Base-by-base conservation (phyloP, 208 protist genomes). In the Trypanosoma scelopori region DNA sequence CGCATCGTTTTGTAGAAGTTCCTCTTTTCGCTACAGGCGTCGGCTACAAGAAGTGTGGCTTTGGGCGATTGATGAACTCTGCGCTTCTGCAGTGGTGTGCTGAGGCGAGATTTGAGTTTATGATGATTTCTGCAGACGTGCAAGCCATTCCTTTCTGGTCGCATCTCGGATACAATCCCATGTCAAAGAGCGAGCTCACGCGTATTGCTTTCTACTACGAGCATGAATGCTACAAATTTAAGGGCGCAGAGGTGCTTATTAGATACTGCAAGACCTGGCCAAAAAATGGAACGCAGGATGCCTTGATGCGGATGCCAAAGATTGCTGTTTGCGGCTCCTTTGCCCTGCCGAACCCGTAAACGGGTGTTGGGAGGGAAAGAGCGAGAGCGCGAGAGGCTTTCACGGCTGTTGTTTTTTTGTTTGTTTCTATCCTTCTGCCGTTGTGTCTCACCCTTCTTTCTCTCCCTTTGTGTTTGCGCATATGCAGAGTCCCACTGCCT, bases 201-300 rank as follows among this genome's bases (percentile, higher is more conserved):
- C 71, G 78, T 28, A 90, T 95, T 53, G 89, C 79, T 43, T 95
- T 93, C 47, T 88, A 85, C 61, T 95, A 95, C 66, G 82, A 95
- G 55, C 84, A 95, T 71, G 84, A 91, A 49, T 95, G 85, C 71
- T 91, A 87, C 72, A 91, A 85, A 52, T 95, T 95, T 62, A 81
- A 80, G 49, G 87, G 78, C 3, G 77, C 86, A n/a, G 79, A 84
- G 62, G 80, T 78, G n/a, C 91, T 95, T 86, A 91, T 94, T 63
- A 71, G 79, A 18, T 94, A 94, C 73, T 91, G 83, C 67, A 62
- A 57, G 25, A n/a, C 20, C 5, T 49, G 12, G 32, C 30, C 53
- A 16, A 53, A 1, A 16, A 13, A 52, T n/a, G 50, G n/a, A 5
- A 46, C 69, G 55, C 16, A 59, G 27, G 18, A 1, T 5, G 25